Base-by-base conservation (phyloP, 2,329 filamentous ascomycete species). In the Talaromyces sp. region DNA sequence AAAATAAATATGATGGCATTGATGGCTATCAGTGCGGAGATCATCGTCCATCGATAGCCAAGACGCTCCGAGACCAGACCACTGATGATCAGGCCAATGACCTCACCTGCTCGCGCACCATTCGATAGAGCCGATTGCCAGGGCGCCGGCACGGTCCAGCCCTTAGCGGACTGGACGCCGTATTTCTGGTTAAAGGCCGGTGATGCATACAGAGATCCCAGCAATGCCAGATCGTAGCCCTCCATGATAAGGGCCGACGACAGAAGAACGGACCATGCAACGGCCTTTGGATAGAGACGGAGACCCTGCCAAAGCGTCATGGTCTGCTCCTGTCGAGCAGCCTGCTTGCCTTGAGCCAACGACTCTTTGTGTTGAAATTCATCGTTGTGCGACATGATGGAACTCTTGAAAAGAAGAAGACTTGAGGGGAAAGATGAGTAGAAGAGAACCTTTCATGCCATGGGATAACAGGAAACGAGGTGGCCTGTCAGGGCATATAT, bases 191-290 rank as follows among this genome's bases (percentile, higher is more conserved):
- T 73, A 64, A 77, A 77, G 48, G 70, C 66, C 1, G 67, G 65
- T 52, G 74, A 74, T 61, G 67, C 74, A 75, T 84, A 91, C 69
- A 93, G 91, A 73, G 91, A 92, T 77, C 87, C 89, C 66, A 93
- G 84, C 57, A 95, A 77, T 65, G 84, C 86, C 58, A 94, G 80
- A 69, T 96, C 90, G 76, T 92, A 95, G 36, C 89, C 91, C 73
- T 96, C 91, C 91, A 96, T 96, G 66, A 84, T 85, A 67, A 96
- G 94, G 70, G 88, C 91, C 0, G 89, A 93, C 19, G 88, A 93
- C 72, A 96, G 92, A 59, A 95, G 78, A 53, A 95, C 68, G 65
- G 86, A 90, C 89, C 90, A 96, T 17, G 77, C 81, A 58, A 95
- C 86, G 19, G 91, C 91, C 77, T 95, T 93, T 58, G 90, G 91